Evolutionary conservation across 1,284 basidiomycete species (phyloP).

Genomic region (Termitomyces sp.): DNA sequence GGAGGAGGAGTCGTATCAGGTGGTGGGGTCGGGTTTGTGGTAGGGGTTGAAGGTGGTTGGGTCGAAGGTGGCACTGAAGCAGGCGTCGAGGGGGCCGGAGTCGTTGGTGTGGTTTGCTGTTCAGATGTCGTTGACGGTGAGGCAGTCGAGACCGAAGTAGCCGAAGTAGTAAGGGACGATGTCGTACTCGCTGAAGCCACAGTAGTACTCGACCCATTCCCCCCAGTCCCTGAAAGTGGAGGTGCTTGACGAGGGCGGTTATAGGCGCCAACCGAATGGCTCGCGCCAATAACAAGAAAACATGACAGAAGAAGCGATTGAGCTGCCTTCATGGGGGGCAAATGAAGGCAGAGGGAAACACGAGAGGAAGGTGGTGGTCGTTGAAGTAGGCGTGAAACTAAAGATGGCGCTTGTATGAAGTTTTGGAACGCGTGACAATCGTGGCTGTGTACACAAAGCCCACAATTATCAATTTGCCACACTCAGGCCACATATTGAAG

Average conservation of each 20-base stretch:
- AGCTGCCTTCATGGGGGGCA: slow-evolving; percentile 20
- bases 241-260: slow-evolving; percentile 13
- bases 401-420: too few relatives aligned
- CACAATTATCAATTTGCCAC: too few relatives aligned
- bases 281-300: slow-evolving; percentile 22
- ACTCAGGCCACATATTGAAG: too few relatives aligned
- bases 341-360: neutral
- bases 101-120: slow-evolving; percentile 8
- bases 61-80: slow-evolving; percentile 10
- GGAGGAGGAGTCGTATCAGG: slow-evolving; percentile 9
- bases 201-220: neutral
- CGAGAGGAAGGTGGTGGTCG: slow-evolving; percentile 3
- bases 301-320: slow-evolving; percentile 24
- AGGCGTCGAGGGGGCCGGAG: slow-evolving; percentile 14
- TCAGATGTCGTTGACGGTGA: slow-evolving; percentile 8
- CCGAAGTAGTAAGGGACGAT: slow-evolving; percentile 7
- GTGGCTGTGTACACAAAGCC: slow-evolving; percentile 18
- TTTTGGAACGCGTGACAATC: slow-evolving; percentile 18
- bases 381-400: slow-evolving; percentile 1
- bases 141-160: slow-evolving; percentile 5
- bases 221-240: neutral
- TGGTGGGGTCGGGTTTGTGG: slow-evolving; percentile 6
- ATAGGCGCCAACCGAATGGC: slow-evolving; percentile 20
- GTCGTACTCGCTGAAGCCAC: slow-evolving; percentile 9
- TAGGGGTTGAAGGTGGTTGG: slow-evolving; percentile 3